phyloP scores from a whole-genome alignment of 805 yeast genomes.

The Blastobotrys robertii region DNA sequence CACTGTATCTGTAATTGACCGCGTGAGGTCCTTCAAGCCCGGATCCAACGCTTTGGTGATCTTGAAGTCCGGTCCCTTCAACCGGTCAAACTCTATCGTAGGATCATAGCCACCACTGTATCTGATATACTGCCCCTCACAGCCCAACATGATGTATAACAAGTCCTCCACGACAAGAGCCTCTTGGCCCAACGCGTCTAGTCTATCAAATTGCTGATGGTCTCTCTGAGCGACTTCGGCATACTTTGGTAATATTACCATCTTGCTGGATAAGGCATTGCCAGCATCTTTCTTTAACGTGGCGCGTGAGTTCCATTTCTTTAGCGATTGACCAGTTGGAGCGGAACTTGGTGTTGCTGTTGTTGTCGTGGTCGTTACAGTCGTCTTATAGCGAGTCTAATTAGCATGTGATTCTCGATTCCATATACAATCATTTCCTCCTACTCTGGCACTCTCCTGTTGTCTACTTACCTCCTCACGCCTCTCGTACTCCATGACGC shows the following conservation, averaged over 20 bases:
- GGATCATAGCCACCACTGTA: slow-evolving; percentile 56
- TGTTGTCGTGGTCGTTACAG: too few relatives aligned
- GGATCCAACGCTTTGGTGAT: slow-evolving; percentile 66
- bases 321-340: too few relatives aligned
- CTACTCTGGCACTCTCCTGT: too few relatives aligned
- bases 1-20: slow-evolving; percentile 51
- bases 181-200: slow-evolving; percentile 40
- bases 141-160: slow-evolving; percentile 46
- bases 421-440: too few relatives aligned
- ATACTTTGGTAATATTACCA: slow-evolving; percentile 14
- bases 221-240: slow-evolving; percentile 3
- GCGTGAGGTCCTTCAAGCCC: slow-evolving; percentile 60
- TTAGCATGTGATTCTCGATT: too few relatives aligned
- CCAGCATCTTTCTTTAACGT: slow-evolving; percentile 1
- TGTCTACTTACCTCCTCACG: too few relatives aligned
- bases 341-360: too few relatives aligned
- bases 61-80: slow-evolving; percentile 66
- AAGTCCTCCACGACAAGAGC: slow-evolving; percentile 63
- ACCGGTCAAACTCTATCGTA: slow-evolving; percentile 29
- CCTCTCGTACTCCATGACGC: too few relatives aligned
- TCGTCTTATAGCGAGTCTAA: too few relatives aligned
- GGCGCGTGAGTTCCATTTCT: slow-evolving; percentile 8
- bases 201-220: slow-evolving; percentile 5
- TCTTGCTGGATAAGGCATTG: slow-evolving; percentile 10
- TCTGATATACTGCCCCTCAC: slow-evolving; percentile 69